Conservation (phyloP, 2,329 filamentous ascomycete species). For the Xenoacremonium recifei region DNA sequence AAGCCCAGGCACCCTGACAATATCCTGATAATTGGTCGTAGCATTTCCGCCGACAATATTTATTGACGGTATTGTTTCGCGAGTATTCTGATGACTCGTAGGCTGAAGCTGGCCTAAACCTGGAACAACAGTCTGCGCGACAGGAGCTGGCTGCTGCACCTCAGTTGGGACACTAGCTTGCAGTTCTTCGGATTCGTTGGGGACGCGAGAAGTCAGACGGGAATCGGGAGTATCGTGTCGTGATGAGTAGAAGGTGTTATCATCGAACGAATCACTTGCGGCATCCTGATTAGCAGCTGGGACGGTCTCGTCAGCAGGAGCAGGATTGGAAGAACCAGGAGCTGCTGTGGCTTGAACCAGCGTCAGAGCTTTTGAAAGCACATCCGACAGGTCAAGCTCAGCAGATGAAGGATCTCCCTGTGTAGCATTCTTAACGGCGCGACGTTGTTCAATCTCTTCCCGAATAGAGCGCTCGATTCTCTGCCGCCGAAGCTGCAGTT, state of each 20-base stretch:
- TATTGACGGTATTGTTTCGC: too few relatives aligned
- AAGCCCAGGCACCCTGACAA: slow-evolving; percentile 31
- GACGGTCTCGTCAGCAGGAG: slow-evolving; percentile 54
- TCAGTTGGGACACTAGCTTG: too few relatives aligned
- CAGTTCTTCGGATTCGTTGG: slow-evolving; percentile 40
- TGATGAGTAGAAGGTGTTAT: slow-evolving; percentile 95
- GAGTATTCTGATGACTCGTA: too few relatives aligned
- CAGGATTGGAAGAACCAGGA: slow-evolving; percentile 55
- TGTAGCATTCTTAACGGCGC: slow-evolving; percentile 37
- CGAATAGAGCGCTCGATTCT: slow-evolving; percentile 74
- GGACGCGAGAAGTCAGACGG: slow-evolving; percentile 47
- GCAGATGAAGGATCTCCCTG: slow-evolving; percentile 55
- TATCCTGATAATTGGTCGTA: too few relatives aligned
- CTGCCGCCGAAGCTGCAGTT: slow-evolving; percentile 76
- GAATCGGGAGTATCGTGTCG: slow-evolving; percentile 75
- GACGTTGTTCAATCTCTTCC: slow-evolving; percentile 71
- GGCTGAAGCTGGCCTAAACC: too few relatives aligned
- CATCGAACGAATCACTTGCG: slow-evolving; percentile 80
- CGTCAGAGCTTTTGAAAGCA: slow-evolving; percentile 68
- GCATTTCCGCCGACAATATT: too few relatives aligned
- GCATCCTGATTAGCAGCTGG: slow-evolving; percentile 56
- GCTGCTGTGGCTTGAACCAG: slow-evolving; percentile 69
- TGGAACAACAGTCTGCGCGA: too few relatives aligned
- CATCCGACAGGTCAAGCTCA: slow-evolving; percentile 70
- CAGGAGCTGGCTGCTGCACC: too few relatives aligned